Conservation (phyloP, 1,139 yeast genomes). For the Dujonia santamariae region DNA sequence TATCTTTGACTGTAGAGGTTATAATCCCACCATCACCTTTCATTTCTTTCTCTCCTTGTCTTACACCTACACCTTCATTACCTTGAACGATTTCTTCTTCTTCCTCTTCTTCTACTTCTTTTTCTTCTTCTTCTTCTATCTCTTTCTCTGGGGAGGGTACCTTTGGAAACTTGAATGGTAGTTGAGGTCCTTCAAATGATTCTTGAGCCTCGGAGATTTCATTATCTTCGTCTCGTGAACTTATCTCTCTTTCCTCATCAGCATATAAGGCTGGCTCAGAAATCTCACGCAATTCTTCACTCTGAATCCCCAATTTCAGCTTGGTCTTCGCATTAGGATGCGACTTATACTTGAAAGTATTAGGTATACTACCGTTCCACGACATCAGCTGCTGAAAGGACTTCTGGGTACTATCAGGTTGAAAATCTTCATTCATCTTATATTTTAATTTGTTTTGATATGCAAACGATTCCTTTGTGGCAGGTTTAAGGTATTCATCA, state of each 20-base stretch:
- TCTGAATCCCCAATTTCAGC: conserved; percentile 18
- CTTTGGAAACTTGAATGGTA: no score
- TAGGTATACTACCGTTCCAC: conserved; percentile 36
- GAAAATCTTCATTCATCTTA: conserved; percentile 32
- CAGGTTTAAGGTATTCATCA: not conserved
- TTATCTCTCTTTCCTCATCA: not conserved
- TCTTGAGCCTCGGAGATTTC: no score
- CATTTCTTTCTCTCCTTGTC: no score
- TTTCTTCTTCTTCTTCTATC: not conserved
- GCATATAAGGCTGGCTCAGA: conserved; percentile 1
- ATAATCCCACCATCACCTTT: no score
- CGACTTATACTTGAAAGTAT: conserved; percentile 44
- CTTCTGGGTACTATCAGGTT: conserved; percentile 14
- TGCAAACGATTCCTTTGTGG: conserved; percentile 6
- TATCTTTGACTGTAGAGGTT: conserved; percentile 16
- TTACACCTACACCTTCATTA: conserved; percentile 1
- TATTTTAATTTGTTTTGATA: conserved; percentile 37
- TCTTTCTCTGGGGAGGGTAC: no score
- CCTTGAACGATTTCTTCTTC: not conserved
- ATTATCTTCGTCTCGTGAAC: conserved; percentile 5
- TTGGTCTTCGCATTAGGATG: conserved; percentile 47
- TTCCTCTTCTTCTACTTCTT: not conserved
- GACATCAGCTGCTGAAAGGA: conserved; percentile 13
- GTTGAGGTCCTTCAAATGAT: no score
- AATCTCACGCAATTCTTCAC: no score